These are phyloP conservation scores for Rubia occidens DNA, from an alignment of 305 asterid species.

Conservation along the genomic window DNA sequence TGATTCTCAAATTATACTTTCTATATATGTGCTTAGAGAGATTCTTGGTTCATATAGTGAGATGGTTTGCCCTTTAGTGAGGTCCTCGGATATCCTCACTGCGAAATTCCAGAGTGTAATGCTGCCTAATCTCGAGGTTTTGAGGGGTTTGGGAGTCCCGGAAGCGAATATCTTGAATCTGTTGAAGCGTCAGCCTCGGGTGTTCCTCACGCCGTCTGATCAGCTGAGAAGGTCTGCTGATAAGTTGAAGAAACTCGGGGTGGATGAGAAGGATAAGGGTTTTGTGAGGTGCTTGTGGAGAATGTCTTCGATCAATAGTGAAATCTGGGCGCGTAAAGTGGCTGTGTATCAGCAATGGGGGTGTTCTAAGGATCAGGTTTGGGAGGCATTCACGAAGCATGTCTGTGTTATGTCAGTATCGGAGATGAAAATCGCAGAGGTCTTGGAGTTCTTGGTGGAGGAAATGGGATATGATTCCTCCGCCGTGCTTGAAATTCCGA, in stretches of 20 bases:
- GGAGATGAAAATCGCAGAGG: conserved; percentile 20
- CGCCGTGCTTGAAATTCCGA: conserved; percentile 18
- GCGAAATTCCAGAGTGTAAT: conserved; percentile 5
- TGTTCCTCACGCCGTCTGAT: conserved; percentile 2
- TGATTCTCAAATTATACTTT: conserved; percentile 15
- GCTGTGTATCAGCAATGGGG: conserved; percentile 26
- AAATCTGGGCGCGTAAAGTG: conserved; percentile 22
- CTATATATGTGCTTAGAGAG: neutral
- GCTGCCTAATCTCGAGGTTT: conserved; percentile 13
- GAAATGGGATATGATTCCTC: conserved; percentile 27
- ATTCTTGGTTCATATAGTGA: conserved; percentile 5
- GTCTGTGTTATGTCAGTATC: conserved; percentile 19
- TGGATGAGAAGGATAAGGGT: conserved; percentile 5
- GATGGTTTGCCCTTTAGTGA: conserved; percentile 5
- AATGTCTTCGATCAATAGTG: conserved; percentile 11
- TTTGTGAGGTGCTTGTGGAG: conserved; percentile 18
- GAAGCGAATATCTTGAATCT: conserved; percentile 1
- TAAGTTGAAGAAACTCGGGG: conserved; percentile 20
- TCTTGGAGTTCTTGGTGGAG: conserved; percentile 27
- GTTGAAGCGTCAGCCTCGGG: conserved; percentile 14
- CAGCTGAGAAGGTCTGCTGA: conserved; percentile 13
- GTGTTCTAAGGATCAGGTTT: conserved; percentile 25
- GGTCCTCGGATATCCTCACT: conserved; percentile 11
- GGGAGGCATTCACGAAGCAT: conserved; percentile 20
- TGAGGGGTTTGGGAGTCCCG: conserved; percentile 18